These are phyloP conservation scores for Lycium barbarum DNA, from an alignment of 257 asterid genomes.

Conservation along the genomic window DNA sequence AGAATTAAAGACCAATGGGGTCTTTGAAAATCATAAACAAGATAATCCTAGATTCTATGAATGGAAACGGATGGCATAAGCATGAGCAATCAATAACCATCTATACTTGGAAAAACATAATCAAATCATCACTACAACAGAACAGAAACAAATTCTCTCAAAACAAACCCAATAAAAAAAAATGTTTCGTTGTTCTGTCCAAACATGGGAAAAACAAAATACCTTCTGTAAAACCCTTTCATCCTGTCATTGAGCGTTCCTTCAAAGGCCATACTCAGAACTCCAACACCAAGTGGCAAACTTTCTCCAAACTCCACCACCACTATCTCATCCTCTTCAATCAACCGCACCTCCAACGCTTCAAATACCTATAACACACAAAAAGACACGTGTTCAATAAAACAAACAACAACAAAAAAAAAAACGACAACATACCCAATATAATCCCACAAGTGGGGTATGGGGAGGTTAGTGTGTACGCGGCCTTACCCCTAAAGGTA, in stretches of 20 bases:
- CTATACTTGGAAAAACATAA: background rate
- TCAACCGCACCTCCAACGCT: constrained; percentile 28
- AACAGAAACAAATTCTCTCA: background rate
- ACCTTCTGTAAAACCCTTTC: constrained; percentile 83
- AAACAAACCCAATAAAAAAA: background rate
- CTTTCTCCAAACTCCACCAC: constrained; percentile 72
- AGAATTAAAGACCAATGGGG: no score
- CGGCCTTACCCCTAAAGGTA: no score
- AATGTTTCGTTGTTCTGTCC: background rate
- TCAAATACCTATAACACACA: no score
- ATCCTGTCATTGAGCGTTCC: constrained; percentile 57
- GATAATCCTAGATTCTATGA: background rate
- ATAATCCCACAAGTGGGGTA: no score
- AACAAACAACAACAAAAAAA: no score
- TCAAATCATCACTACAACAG: background rate
- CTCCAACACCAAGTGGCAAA: constrained; percentile 72
- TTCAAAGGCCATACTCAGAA: constrained; percentile 66
- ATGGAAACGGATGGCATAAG: background rate
- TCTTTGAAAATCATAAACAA: no score
- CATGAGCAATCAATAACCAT: constrained; percentile 7
- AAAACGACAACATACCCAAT: no score
- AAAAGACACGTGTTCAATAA: no score
- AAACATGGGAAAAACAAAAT: background rate
- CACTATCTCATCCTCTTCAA: constrained; percentile 70
- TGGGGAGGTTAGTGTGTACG: no score